Base-by-base conservation (phyloP, 1,284 basidiomycete genomes). In the Ganoderma multipileum region DNA sequence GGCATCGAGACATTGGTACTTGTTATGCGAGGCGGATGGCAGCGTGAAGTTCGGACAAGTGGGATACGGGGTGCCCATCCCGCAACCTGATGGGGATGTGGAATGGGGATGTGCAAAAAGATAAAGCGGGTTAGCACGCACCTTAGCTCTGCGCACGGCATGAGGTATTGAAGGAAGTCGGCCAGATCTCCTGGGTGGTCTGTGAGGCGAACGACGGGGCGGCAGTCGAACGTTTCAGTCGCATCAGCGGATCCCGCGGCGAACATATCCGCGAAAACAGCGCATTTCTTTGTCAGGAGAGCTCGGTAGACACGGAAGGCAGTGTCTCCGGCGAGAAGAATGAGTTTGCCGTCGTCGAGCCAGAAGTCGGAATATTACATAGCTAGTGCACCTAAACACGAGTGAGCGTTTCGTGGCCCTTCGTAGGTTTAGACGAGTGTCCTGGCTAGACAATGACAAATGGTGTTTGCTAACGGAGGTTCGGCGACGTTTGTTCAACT, bases 181-280 rank as follows among this genome's bases (percentile, higher is more conserved):
- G 30, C n/a, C 1, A 50, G 14, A 11, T 71, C 70, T 1, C 64
- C 39, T 0, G 67, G 65, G 9, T 62, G 9, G 66, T 76, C 74
- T 2, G 61, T 52, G 0, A 73, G 57, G 3, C 60, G 58, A 2
- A 76, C 72, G 3, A 73, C 44, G 14, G 66, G 64, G 38, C 70
- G 72, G 28, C 68, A 70, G 14, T 74, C 66, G 30, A 69, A 44
- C n/a, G 12, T 30, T 11, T 59, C 61, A 20, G 58, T 41, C 18
- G 30, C 38, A 12, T 64, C 65, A 33, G 71, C 70, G 3, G 67
- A 58, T 18, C 69, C 33, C 8, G 28, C 18, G 5, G 58, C 39
- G 44, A 74, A 67, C 65, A 72, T 69, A 42, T 72, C 71, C 8
- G 54, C 42, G 55, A 74, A 74, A 4, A 74, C 66, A 6, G 54